A percentile compares a stretch with the other conserved stretches of the same genome.
These are phyloP conservation scores for Candida sojae DNA, from an alignment of 1,139 yeast genomes.

Conservation along the genomic window DNA sequence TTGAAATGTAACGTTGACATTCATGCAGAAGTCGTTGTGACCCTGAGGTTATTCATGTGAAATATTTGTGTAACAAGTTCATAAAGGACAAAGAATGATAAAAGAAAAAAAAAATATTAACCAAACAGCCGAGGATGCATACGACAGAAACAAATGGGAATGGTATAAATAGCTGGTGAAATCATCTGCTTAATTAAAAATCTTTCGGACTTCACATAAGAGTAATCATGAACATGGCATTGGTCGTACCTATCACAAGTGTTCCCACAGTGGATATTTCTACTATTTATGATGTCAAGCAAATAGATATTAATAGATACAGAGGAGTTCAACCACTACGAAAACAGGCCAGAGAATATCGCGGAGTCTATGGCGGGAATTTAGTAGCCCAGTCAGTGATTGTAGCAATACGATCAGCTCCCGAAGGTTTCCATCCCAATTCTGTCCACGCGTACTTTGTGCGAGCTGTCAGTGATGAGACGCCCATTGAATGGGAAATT, in stretches of 20 bases:
- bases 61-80: no score
- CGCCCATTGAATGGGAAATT: conserved; percentile 34
- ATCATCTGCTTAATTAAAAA: no score
- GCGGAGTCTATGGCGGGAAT: conserved; percentile 38
- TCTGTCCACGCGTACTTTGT: conserved; percentile 37
- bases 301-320: conserved; percentile 20
- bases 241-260: not conserved
- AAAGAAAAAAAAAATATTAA: no score
- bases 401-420: conserved; percentile 29
- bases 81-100: no score
- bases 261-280: conserved; percentile 10
- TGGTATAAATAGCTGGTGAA: no score
- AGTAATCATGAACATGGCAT: no score
- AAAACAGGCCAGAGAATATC: conserved; percentile 24
- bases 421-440: conserved; percentile 34
- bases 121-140: no score
- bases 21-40: no score
- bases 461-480: conserved; percentile 23
- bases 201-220: no score
- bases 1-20: no score
- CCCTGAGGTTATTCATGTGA: no score
- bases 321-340: conserved; percentile 22
- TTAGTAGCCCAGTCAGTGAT: conserved; percentile 36
- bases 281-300: conserved; percentile 22
- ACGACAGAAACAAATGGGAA: no score